Conservation (phyloP, 1,284 basidiomycete genomes). For the Tilletia indica region DNA sequence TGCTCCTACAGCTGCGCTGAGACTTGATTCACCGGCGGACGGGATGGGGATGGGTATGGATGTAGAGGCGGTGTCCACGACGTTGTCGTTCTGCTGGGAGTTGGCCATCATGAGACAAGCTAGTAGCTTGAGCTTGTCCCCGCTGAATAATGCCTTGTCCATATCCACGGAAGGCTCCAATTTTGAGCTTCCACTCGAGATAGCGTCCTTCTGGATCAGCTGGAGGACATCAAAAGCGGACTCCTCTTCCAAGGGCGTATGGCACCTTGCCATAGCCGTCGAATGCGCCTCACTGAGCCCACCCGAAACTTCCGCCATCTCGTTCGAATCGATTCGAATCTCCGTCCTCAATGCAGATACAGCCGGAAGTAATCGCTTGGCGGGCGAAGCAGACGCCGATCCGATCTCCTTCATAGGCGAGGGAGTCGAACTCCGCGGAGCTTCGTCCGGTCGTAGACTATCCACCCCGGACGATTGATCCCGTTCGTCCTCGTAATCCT, state of each 20-base stretch:
- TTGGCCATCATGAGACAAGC: neutral
- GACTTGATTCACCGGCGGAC: too few species aligned
- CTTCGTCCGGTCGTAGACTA: neutral
- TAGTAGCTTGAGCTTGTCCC: neutral
- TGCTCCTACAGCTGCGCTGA: too few species aligned
- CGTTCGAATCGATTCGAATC: too few species aligned
- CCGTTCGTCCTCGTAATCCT: neutral
- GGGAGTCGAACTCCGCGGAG: neutral
- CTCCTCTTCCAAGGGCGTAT: neutral
- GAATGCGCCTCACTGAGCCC: neutral
- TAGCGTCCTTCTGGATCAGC: neutral
- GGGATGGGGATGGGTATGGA: too few species aligned
- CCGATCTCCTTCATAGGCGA: neutral
- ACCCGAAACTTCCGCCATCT: too few species aligned
- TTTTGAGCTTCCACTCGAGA: neutral
- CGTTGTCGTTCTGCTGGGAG: too few species aligned
- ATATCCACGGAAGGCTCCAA: too few species aligned
- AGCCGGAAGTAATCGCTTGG: neutral
- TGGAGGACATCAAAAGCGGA: neutral
- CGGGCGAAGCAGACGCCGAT: neutral
- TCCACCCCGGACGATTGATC: neutral
- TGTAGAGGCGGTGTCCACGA: too few species aligned
- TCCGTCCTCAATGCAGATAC: too few species aligned
- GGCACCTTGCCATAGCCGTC: neutral
- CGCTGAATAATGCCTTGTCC: neutral